These are phyloP conservation scores for Naganishia sp. DNA, from an alignment of 1,284 basidiomycete species.

Conservation along the genomic window DNA sequence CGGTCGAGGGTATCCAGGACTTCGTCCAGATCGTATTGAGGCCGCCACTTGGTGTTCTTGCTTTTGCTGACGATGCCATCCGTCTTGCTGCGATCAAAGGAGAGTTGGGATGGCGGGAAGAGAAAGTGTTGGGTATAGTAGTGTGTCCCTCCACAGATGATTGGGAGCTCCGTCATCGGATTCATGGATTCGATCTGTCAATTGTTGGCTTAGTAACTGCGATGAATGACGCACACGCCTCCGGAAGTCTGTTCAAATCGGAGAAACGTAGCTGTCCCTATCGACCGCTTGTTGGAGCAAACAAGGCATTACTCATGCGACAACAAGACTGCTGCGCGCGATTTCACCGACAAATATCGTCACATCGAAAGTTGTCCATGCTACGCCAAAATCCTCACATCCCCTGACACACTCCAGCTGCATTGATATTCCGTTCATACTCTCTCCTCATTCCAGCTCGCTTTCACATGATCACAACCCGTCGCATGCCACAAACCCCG, in stretches of 20 bases:
- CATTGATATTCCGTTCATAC: no score
- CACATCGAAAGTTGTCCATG: no score
- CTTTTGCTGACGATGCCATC: neutral
- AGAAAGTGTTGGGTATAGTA: slow-evolving; percentile 91
- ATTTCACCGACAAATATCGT: no score
- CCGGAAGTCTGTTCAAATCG: neutral
- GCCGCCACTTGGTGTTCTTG: slow-evolving; percentile 23
- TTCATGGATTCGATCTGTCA: slow-evolving; percentile 5
- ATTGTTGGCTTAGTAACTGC: neutral
- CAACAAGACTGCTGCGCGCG: no score
- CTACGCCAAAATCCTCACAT: no score
- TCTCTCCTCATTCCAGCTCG: no score
- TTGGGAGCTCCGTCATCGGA: slow-evolving; percentile 62
- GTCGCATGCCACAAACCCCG: no score
- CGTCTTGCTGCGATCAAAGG: slow-evolving; percentile 41
- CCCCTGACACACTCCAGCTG: no score
- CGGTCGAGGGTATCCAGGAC: neutral
- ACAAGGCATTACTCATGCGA: no score
- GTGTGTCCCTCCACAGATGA: slow-evolving; percentile 91
- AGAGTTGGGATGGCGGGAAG: slow-evolving; percentile 71
- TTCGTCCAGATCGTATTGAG: neutral
- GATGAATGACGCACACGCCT: neutral
- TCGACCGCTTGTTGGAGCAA: no score
- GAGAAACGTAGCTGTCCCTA: no score
- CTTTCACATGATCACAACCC: no score